Evolutionary conservation across 1,284 basidiomycete genomes (phyloP).

Genomic region (Mycosarcoma maydis): DNA sequence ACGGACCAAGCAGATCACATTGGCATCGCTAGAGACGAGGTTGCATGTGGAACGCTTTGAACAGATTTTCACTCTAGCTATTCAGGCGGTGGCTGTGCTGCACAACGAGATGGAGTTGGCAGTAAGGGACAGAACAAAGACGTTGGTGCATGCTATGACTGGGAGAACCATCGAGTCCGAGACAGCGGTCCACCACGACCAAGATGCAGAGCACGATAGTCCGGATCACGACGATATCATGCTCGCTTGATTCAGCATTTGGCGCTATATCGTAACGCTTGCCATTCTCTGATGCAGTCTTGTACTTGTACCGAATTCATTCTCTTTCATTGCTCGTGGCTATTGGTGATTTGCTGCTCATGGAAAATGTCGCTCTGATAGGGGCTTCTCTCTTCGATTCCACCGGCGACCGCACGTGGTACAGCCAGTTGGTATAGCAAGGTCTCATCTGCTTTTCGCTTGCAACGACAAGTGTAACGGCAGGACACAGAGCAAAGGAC

Average conservation of each 20-base stretch:
- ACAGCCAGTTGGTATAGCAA: too few relatives aligned
- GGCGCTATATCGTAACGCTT: neutral
- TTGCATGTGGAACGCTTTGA: conserved; percentile 91
- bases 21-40: conserved; percentile 93
- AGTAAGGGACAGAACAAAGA: conserved; percentile 75
- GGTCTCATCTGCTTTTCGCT: too few relatives aligned
- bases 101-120: conserved; percentile 84
- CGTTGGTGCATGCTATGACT: conserved; percentile 70
- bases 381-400: too few relatives aligned
- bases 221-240: conserved; percentile 23
- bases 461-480: too few relatives aligned
- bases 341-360: too few relatives aligned
- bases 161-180: conserved; percentile 38
- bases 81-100: conserved; percentile 80
- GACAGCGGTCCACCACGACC: neutral
- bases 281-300: neutral
- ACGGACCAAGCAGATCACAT: conserved; percentile 79
- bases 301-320: conserved; percentile 27
- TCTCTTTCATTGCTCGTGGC: neutral
- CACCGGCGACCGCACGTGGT: too few relatives aligned
- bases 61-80: conserved; percentile 82
- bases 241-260: conserved; percentile 6
- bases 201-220: conserved; percentile 7
- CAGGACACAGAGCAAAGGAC: too few relatives aligned
- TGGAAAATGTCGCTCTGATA: too few relatives aligned